A percentile compares a stretch with the other conserved stretches of the same genome.
These are phyloP conservation scores for Trichoderma simmonsii DNA, from an alignment of 2,329 filamentous ascomycete genomes.

Conservation along the genomic window DNA sequence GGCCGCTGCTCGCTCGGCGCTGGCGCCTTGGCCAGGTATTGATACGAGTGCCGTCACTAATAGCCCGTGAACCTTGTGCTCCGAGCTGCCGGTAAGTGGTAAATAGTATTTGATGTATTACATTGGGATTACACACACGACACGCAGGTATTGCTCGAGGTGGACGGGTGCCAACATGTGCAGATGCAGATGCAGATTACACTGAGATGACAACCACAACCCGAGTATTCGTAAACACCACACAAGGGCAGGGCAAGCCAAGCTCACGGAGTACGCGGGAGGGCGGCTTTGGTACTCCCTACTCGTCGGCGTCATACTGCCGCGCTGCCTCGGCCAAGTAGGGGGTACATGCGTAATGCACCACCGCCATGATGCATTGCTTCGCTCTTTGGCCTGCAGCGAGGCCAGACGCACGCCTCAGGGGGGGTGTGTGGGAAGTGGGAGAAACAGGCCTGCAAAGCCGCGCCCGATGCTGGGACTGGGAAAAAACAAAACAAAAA, in stretches of 20 bases:
- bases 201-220: not conserved
- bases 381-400: not conserved
- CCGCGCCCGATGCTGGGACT: slow-evolving; percentile 1
- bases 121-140: not conserved
- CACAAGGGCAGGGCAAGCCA: not conserved
- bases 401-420: not conserved
- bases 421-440: not conserved
- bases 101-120: not conserved
- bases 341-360: slow-evolving; percentile 1
- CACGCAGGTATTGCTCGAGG: not conserved
- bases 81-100: not conserved
- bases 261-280: slow-evolving; percentile 4
- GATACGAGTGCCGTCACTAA: not conserved
- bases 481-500: slow-evolving; percentile 1
- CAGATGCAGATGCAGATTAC: not conserved
- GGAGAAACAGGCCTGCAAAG: not conserved
- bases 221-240: not conserved
- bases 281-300: slow-evolving; percentile 8
- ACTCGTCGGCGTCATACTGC: slow-evolving; percentile 14
- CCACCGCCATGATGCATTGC: not conserved
- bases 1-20: not conserved
- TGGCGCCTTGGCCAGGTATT: not conserved
- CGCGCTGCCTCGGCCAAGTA: slow-evolving; percentile 8
- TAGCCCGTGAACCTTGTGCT: not conserved
- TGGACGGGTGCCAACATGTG: not conserved